phyloP scores from a whole-genome alignment of 257 asterid genomes.

The Nicotiana noctiflora region DNA sequence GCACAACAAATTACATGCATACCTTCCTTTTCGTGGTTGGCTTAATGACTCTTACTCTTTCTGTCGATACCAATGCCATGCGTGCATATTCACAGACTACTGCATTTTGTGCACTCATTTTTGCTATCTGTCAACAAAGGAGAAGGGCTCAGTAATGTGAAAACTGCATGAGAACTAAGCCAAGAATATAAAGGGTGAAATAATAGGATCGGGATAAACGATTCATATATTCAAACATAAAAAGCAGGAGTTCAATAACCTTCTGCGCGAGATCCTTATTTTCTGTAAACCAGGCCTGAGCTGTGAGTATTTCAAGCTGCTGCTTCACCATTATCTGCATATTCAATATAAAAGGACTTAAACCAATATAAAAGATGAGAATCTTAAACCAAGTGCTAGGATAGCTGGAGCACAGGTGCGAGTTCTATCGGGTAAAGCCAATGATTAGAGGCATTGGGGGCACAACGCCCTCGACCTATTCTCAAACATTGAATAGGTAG shows the following conservation, averaged over 20 bases:
- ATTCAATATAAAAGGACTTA: neutral
- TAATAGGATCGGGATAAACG: neutral
- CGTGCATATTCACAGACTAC: slow-evolving; percentile 62
- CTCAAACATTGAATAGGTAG: too few relatives aligned
- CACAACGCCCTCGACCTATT: too few relatives aligned
- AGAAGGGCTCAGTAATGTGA: neutral
- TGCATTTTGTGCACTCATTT: slow-evolving; percentile 47
- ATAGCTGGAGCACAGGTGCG: too few relatives aligned
- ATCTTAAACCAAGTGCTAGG: neutral
- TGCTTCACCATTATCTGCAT: slow-evolving; percentile 59
- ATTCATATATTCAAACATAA: neutral
- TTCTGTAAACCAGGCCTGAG: slow-evolving; percentile 80
- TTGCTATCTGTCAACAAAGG: slow-evolving; percentile 51
- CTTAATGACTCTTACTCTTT: slow-evolving; percentile 28
- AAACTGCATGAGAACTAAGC: neutral
- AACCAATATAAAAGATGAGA: neutral
- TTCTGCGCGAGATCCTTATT: slow-evolving; percentile 56
- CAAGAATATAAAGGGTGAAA: neutral
- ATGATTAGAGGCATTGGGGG: too few relatives aligned
- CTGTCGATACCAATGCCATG: slow-evolving; percentile 52
- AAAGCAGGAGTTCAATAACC: slow-evolving; percentile 32
- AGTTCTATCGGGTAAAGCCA: too few relatives aligned
- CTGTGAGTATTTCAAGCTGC: slow-evolving; percentile 67
- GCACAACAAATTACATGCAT: neutral
- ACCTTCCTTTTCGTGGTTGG: slow-evolving; percentile 42